Percentiles rank a stretch among this genome's conserved stretches.
Conservation (phyloP, 768 basidiomycete genomes). For the Galerina marginata region DNA sequence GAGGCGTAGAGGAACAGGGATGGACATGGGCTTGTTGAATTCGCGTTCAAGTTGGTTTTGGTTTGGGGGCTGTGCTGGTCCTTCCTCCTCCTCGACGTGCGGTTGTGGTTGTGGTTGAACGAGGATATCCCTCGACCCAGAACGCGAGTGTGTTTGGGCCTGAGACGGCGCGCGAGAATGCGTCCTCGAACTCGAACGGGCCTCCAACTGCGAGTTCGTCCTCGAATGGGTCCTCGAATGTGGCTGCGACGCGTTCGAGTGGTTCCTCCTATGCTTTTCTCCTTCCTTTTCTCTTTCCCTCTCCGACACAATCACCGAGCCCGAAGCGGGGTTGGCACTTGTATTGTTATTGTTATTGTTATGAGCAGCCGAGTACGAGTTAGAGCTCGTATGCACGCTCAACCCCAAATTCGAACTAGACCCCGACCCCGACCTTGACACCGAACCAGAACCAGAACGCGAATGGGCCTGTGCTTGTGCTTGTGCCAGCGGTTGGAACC, state of each 20-base stretch:
- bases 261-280: not conserved
- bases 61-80: too few relatives aligned
- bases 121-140: not conserved
- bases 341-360: not conserved
- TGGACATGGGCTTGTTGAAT: not conserved
- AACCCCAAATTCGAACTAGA: slow-evolving; percentile 1
- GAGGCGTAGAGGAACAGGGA: slow-evolving; percentile 12
- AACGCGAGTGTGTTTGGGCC: not conserved
- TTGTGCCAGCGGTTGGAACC: too few relatives aligned
- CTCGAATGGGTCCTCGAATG: not conserved
- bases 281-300: too few relatives aligned
- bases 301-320: too few relatives aligned
- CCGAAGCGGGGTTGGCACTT: not conserved
- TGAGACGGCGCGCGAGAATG: not conserved
- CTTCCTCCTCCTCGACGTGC: too few relatives aligned
- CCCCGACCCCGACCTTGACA: not conserved
- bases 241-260: not conserved
- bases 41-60: too few relatives aligned
- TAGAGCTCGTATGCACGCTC: too few relatives aligned
- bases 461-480: not conserved
- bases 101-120: too few relatives aligned
- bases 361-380: not conserved
- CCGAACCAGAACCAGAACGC: slow-evolving; percentile 1
- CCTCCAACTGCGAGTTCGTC: not conserved
- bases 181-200: not conserved